A percentile compares a stretch with the other conserved stretches of the same genome.
These are phyloP conservation scores for Wickerhamiella siamensis DNA, from an alignment of 805 yeast genomes.

Conservation along the genomic window DNA sequence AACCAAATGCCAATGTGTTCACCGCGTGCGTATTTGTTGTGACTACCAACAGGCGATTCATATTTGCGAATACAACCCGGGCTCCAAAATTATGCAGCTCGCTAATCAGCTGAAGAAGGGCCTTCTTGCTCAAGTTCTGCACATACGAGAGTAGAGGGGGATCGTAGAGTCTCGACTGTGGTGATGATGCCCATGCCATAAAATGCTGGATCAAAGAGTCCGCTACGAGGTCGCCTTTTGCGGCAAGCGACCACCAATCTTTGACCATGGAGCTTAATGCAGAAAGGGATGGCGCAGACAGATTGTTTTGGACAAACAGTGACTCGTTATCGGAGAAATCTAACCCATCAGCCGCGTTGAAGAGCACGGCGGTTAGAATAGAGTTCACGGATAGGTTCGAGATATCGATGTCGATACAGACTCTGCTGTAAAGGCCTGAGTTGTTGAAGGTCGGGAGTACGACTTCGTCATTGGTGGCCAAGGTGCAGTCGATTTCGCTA, in stretches of 20 bases:
- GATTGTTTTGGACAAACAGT: constrained; percentile 65
- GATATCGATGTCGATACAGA: constrained; percentile 62
- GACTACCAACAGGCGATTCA: constrained; percentile 55
- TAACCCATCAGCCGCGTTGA: constrained; percentile 20
- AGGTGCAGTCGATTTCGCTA: constrained; percentile 38
- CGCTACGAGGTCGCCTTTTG: constrained; percentile 50
- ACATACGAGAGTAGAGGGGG: constrained; percentile 72
- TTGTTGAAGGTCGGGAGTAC: constrained; percentile 27
- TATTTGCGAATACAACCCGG: constrained; percentile 59
- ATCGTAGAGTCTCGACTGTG: constrained; percentile 61
- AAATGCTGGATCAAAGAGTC: constrained; percentile 71
- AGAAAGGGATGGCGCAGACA: constrained; percentile 57
- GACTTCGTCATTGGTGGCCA: constrained; percentile 24
- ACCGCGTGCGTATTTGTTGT: constrained; percentile 70
- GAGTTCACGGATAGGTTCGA: constrained; percentile 77
- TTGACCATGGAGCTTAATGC: constrained; percentile 64
- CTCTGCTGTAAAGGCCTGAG: constrained; percentile 67
- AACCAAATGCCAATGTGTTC: constrained; percentile 82
- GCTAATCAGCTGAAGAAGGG: constrained; percentile 62
- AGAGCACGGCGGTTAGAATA: constrained; percentile 64
- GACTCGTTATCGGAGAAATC: constrained; percentile 20
- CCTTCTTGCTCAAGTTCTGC: constrained; percentile 71
- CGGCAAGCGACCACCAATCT: constrained; percentile 89
- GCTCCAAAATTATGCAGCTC: constrained; percentile 76
- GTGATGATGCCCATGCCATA: constrained; percentile 73